Base-by-base conservation (phyloP, 352 stramenopile genomes). In the Phytophthora kernoviae region DNA sequence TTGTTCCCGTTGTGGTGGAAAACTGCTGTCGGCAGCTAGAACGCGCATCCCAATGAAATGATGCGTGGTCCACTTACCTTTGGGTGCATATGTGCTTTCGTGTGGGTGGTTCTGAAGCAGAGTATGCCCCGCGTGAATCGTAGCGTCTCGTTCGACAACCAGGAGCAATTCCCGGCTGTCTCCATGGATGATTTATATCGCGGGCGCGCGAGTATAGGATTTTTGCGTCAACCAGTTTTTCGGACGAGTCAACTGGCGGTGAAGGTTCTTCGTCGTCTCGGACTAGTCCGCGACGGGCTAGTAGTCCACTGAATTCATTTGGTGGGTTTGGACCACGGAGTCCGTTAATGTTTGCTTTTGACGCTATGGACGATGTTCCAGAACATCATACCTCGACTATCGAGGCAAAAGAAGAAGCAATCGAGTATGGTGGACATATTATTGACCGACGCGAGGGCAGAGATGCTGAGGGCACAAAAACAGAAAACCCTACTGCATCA, bases 311-410 rank as follows among this genome's bases (percentile, higher is more conserved):
- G n/a, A 78, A 50, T 21, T 54, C 27, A 26, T 88, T 78, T 54
- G 69, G 67, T 17, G 69, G 71, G 10, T 88, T 81, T 68, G 81
- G 81, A 21, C 78, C 84, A 8, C 79, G 81, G 5, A 93, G 84
- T 68, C 84, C 84, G 15, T 58, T 93, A 9, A 88, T 88, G 76
- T 93, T 93, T 62, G 72, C 74, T 5, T 90, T 93, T 51, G 84
- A 93, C 30, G 79, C 81, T 21, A 81, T 91, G 41, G 83, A 93
- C 30, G 78, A 86, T 30, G 59, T 88, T 12, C 64, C 77, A 2
- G 77, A 86, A 41, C 58, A 68, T 34, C 68, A 69, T 24, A 68
- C 48, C 22, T 68, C 53, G 11, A 65, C 65, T 45, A 36, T 42
- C 2, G 56, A 72, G 48, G 20, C 49, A 12, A 58, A 65, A 53